These are phyloP conservation scores for Deuterostichococcus epilithicus DNA, from an alignment of 139 green algal genomes.

Conservation along the genomic window DNA sequence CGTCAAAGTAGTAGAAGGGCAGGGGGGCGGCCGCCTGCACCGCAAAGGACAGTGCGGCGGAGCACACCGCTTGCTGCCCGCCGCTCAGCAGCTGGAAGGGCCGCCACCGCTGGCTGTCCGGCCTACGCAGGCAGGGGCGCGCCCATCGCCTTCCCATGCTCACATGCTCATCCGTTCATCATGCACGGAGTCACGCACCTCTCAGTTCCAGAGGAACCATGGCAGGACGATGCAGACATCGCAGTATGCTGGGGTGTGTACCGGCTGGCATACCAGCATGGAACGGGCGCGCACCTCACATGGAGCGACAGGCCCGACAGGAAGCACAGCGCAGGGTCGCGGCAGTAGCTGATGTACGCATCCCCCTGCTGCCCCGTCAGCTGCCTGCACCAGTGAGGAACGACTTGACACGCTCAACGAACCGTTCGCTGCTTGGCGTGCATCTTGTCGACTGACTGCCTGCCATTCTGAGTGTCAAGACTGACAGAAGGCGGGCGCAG, in stretches of 20 bases:
- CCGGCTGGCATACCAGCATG: too few relatives aligned
- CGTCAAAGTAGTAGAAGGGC: slow-evolving; percentile 88
- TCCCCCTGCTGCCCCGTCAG: slow-evolving; percentile 46
- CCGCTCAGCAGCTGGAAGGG: slow-evolving; percentile 61
- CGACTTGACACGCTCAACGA: too few relatives aligned
- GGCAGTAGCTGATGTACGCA: slow-evolving; percentile 44
- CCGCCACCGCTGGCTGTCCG: slow-evolving; percentile 61
- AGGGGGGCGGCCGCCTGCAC: slow-evolving; percentile 69
- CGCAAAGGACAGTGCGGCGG: slow-evolving; percentile 71
- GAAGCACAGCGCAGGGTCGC: slow-evolving; percentile 54
- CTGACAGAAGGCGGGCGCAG: too few relatives aligned
- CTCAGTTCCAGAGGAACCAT: too few relatives aligned
- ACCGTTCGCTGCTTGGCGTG: too few relatives aligned
- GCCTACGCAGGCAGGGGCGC: slow-evolving; percentile 18
- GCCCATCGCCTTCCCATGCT: too few relatives aligned
- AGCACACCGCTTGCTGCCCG: slow-evolving; percentile 77
- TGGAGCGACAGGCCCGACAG: slow-evolving; percentile 51
- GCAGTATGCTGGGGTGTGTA: too few relatives aligned
- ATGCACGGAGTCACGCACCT: too few relatives aligned
- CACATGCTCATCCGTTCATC: too few relatives aligned
- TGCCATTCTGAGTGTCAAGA: too few relatives aligned
- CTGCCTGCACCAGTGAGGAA: not conserved
- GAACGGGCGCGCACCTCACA: slow-evolving; percentile 51
- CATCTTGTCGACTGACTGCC: too few relatives aligned
- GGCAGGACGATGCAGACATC: too few relatives aligned